Conservation (phyloP, 2,329 filamentous ascomycete species). For the Trichoderma gracile region DNA sequence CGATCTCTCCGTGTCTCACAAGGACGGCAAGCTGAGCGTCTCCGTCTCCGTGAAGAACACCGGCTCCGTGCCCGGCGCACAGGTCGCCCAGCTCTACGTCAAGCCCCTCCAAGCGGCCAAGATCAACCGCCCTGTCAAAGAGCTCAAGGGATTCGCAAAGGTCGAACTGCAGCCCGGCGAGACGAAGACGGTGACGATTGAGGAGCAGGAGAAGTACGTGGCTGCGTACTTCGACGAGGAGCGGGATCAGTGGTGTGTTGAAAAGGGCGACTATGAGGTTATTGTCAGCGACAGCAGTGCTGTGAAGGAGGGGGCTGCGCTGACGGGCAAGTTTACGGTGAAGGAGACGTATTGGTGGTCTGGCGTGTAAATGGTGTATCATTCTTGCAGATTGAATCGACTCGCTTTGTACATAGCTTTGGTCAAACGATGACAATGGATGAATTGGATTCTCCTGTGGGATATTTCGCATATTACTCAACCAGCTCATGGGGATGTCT, state of each 20-base stretch:
- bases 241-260: conserved; percentile 63
- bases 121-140: conserved; percentile 59
- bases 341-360: conserved; percentile 65
- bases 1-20: conserved; percentile 49
- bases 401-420: too few species aligned
- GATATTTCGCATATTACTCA: too few species aligned
- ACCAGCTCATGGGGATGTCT: too few species aligned
- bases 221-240: conserved; percentile 72
- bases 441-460: too few species aligned
- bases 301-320: conserved; percentile 47
- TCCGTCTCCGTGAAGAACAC: conserved; percentile 61
- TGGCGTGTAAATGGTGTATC: conserved; percentile 6
- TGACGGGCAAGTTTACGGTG: conserved; percentile 58
- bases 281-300: conserved; percentile 60
- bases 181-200: conserved; percentile 57
- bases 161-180: conserved; percentile 62
- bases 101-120: conserved; percentile 52
- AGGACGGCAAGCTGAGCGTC: conserved; percentile 50
- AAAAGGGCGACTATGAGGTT: conserved; percentile 65
- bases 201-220: conserved; percentile 62
- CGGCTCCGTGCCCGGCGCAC: conserved; percentile 54
- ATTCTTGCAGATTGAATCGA: too few species aligned
- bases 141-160: conserved; percentile 67
- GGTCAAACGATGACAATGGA: not conserved
- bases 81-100: conserved; percentile 61